Conservation (phyloP, 768 basidiomycete species). For the Tylopilus sp. region DNA sequence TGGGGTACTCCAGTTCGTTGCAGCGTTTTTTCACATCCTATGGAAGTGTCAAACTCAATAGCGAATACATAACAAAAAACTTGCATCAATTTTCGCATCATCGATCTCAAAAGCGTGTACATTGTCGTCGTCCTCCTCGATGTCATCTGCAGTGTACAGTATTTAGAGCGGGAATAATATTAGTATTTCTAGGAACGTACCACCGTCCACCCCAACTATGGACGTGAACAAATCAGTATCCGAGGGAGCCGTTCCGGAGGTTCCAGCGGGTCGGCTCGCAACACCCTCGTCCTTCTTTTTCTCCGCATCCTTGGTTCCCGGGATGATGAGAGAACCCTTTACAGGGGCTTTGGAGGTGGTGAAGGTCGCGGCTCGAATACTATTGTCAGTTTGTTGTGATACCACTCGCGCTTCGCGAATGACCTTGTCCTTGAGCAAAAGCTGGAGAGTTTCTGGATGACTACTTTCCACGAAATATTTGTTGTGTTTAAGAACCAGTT, state of each 20-base stretch:
- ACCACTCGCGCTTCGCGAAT: constrained; percentile 84
- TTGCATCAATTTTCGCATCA: constrained; percentile 88
- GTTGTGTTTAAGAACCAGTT: constrained; percentile 97
- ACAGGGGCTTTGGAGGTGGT: constrained; percentile 81
- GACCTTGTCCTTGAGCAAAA: constrained; percentile 78
- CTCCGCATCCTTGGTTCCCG: constrained; percentile 73
- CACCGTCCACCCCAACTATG: constrained; percentile 91
- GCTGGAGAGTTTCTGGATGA: constrained; percentile 89
- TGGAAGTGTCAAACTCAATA: constrained; percentile 5
- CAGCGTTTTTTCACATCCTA: constrained; percentile 96
- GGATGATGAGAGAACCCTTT: constrained; percentile 79
- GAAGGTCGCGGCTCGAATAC: constrained; percentile 72
- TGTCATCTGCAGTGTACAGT: constrained; percentile 63
- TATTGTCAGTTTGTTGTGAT: constrained; percentile 63
- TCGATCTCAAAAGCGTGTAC: constrained; percentile 97
- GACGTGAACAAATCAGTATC: constrained; percentile 90
- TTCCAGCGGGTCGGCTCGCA: constrained; percentile 29
- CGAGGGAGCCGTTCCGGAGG: constrained; percentile 30
- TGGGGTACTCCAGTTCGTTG: constrained; percentile 95
- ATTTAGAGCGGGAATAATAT: background rate
- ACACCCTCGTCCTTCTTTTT: constrained; percentile 65
- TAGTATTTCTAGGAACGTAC: constrained; percentile 39
- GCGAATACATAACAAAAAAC: constrained; percentile 19
- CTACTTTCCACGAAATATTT: constrained; percentile 96
- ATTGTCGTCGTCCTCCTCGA: constrained; percentile 96